Evolutionary conservation across 495 filamentous ascomycete species (phyloP), one percentile per base, ranked within the genome.

Genomic region (Glarea lozoyensis): DNA sequence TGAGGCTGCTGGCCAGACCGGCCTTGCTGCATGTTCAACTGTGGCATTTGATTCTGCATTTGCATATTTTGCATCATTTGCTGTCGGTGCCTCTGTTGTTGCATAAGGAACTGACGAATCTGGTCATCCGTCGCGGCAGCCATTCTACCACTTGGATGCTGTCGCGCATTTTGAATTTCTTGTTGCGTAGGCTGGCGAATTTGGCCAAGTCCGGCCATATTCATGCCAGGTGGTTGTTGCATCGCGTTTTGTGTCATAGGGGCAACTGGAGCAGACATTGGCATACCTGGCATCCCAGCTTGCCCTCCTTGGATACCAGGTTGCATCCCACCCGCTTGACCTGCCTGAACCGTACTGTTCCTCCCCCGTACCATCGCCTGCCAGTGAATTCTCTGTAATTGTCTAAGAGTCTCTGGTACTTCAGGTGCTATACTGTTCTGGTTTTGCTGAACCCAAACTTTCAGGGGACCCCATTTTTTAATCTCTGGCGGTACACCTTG

Each of bases 391-490:
- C 61, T 62, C 44, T 86, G 81, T 2, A 74, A 43, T 10, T 54
- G 57, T 43, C 71, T 57, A 2, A 87, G 43, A 34, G 67, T 65
- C 10, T 62, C 52, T 5, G 70, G 35, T 20, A 70, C 65, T 1
- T 66, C 55, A 2, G 62, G 53, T 2, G 57, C 54, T 12, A 68
- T 30, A 4, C 48, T 55, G n/a, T n/a, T n/a, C 23, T 67, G 65
- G 50, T 79, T 80, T 34, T 66, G 54, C 1, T 47, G 37, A 1
- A 75, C 62, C 68, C 72, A 84, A 30, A 75, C 60, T 57, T 86
- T 88, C 0, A 93, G 62, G 37, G 83, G 75, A 20, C 68, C 71
- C 86, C 86, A 93, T 42, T 77, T 81, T 55, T 76, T 82, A 13
- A 83, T 60, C 2, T 79, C 60, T 12, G 70, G 70, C 2, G 84